phyloP scores from a whole-genome alignment of 768 basidiomycete species.

The Suillus decipiens region DNA sequence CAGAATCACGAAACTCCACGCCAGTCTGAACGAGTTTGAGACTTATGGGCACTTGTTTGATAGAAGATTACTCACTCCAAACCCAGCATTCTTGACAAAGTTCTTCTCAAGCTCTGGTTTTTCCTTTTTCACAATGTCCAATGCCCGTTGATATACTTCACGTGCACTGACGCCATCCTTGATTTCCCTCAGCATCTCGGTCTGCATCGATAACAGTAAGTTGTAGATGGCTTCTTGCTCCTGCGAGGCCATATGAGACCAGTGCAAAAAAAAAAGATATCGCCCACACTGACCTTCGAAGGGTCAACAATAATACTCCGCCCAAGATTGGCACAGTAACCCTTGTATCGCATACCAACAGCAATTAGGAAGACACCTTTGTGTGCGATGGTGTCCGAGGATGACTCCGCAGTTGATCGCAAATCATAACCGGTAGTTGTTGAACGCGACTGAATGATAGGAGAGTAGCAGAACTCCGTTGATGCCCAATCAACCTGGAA shows the following conservation, averaged over 20 bases:
- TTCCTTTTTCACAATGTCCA: constrained; percentile 71
- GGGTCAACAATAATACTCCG: constrained; percentile 97
- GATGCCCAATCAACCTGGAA: constrained; percentile 83
- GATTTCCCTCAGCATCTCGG: constrained; percentile 71
- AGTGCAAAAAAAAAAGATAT: neutral
- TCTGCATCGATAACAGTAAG: constrained; percentile 75
- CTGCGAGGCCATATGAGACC: constrained; percentile 41
- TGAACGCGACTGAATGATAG: constrained; percentile 93
- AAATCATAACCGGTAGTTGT: constrained; percentile 86
- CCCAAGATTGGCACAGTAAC: constrained; percentile 90
- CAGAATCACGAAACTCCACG: constrained; percentile 90
- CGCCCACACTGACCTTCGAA: constrained; percentile 56
- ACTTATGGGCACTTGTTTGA: neutral
- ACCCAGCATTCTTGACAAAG: constrained; percentile 89
- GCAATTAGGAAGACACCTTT: constrained; percentile 88
- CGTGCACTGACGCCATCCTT: constrained; percentile 76
- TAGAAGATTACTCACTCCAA: constrained; percentile 59
- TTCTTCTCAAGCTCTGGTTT: constrained; percentile 80
- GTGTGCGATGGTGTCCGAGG: constrained; percentile 78
- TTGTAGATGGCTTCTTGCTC: constrained; percentile 90
- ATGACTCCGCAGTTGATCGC: constrained; percentile 83
- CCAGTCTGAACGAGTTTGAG: constrained; percentile 63
- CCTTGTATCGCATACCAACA: constrained; percentile 89
- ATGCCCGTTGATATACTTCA: constrained; percentile 80
- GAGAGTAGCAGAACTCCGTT: constrained; percentile 92